Evolutionary conservation across 75 land plant genomes (phyloP).

Genomic region (Pinus tabuliformis): DNA sequence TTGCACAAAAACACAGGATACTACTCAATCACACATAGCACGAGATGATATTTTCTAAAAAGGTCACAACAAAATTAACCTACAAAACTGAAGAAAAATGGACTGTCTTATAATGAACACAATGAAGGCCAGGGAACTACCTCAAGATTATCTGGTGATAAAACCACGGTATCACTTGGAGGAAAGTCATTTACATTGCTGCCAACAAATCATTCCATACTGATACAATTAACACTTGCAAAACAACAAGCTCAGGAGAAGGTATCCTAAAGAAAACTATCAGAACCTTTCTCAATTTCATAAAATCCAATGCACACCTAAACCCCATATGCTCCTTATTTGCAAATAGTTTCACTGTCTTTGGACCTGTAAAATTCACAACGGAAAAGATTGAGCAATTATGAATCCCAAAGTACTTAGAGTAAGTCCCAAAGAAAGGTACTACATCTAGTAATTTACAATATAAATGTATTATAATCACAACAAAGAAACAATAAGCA

Average conservation of each 20-base stretch:
- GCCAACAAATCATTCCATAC: conserved; percentile 22
- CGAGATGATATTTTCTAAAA: conserved; percentile 7
- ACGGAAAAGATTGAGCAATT: background rate
- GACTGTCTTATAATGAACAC: background rate
- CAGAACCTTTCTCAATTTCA: background rate
- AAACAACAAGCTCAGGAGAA: background rate
- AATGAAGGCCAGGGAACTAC: conserved; percentile 24
- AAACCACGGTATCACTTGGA: conserved; percentile 62
- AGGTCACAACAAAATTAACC: background rate
- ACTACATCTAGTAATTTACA: background rate
- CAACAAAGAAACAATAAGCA: background rate
- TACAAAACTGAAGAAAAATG: background rate
- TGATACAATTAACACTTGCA: background rate
- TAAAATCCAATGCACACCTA: conserved; percentile 41
- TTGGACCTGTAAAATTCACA: conserved; percentile 65
- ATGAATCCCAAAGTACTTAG: background rate
- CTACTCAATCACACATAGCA: conserved; percentile 2
- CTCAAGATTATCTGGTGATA: conserved; percentile 69
- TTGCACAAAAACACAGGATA: background rate
- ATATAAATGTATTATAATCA: background rate
- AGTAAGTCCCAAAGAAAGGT: background rate
- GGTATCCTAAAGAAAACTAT: background rate
- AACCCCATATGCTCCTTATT: conserved; percentile 95
- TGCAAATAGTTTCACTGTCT: conserved; percentile 77
- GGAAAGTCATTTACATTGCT: conserved; percentile 94